A percentile compares a stretch with the other conserved stretches of the same genome.
These are phyloP conservation scores for Cucumis cinereus DNA, from an alignment of 306 rosid genomes.

Conservation along the genomic window DNA sequence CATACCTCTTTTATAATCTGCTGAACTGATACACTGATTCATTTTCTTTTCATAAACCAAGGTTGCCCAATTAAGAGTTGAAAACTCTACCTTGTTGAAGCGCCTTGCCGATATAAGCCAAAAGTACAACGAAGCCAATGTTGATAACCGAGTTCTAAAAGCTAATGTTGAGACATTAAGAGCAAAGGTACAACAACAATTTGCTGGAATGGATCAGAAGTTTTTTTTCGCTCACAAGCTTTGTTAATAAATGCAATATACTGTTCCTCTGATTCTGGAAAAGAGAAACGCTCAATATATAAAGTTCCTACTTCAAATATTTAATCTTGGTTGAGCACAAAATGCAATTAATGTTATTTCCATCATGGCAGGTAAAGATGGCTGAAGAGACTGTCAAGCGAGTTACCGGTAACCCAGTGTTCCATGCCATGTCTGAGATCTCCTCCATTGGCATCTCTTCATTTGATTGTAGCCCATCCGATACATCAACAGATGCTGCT, in stretches of 20 bases:
- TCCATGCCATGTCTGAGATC: slow-evolving; percentile 42
- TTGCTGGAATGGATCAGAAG: neutral
- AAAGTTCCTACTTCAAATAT: neutral
- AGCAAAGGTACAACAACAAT: slow-evolving; percentile 55
- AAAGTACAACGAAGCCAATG: slow-evolving; percentile 50
- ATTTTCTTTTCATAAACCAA: slow-evolving; percentile 12
- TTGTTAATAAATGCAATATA: neutral
- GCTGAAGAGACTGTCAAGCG: slow-evolving; percentile 74
- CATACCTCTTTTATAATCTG: neutral
- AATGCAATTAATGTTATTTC: neutral
- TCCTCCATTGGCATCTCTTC: slow-evolving; percentile 46
- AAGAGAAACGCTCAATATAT: neutral
- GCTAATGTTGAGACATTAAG: slow-evolving; percentile 88
- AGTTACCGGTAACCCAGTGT: slow-evolving; percentile 50
- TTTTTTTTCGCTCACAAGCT: neutral
- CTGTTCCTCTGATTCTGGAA: neutral
- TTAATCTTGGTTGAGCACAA: neutral
- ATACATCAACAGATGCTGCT: slow-evolving; percentile 57
- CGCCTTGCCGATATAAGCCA: slow-evolving; percentile 56
- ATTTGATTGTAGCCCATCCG: slow-evolving; percentile 58
- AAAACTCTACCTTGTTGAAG: slow-evolving; percentile 71
- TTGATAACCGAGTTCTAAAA: slow-evolving; percentile 78
- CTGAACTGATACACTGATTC: neutral
- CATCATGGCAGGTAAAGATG: slow-evolving; percentile 54
- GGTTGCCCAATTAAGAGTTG: slow-evolving; percentile 75